Conservation (phyloP, 805 yeast species). For the Dipodascopsis tothii region DNA sequence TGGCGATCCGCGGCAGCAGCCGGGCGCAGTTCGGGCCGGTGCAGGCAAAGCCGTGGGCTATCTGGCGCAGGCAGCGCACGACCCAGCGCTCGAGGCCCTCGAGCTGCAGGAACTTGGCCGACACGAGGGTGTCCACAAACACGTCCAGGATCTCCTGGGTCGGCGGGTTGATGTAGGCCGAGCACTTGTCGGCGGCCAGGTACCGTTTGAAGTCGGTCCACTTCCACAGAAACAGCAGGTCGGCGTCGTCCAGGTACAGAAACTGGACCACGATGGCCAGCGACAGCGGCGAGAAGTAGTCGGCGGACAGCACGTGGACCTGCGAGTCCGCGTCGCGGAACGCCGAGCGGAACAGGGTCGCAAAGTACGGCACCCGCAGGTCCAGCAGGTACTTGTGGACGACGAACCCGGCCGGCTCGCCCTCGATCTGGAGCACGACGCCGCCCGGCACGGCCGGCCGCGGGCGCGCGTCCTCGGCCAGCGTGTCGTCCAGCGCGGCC, state of each 20-base stretch:
- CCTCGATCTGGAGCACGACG: conserved; percentile 13
- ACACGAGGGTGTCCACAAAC: conserved; percentile 16
- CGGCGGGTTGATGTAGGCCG: conserved; percentile 19
- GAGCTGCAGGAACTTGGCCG: conserved; percentile 22
- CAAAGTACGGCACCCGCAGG: conserved; percentile 19
- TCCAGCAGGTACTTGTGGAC: conserved; percentile 19
- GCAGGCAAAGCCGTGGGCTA: conserved; percentile 18
- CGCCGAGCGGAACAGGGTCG: conserved; percentile 21
- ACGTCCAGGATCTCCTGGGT: conserved; percentile 17
- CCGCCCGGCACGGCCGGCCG: conserved; percentile 6
- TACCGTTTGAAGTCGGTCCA: conserved; percentile 22
- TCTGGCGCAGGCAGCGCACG: conserved; percentile 9
- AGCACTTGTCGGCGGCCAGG: conserved; percentile 13
- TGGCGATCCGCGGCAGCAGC: conserved; percentile 14
- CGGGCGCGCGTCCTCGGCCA: background rate
- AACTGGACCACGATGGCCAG: conserved; percentile 20
- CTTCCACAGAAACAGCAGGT: conserved; percentile 18
- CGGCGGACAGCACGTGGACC: conserved; percentile 18
- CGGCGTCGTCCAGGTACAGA: conserved; percentile 20
- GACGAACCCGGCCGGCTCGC: conserved; percentile 9
- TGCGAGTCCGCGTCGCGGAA: conserved; percentile 15
- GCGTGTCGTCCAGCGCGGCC: conserved; percentile 11
- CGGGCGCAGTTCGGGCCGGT: conserved; percentile 17
- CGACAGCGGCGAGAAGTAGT: conserved; percentile 21
- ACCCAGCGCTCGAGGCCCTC: conserved; percentile 19